Percentiles rank a stretch among this genome's conserved stretches.
These are phyloP conservation scores for Spinacia oleracea DNA, from an alignment of 179 eudicot genomes.

Conservation along the genomic window DNA sequence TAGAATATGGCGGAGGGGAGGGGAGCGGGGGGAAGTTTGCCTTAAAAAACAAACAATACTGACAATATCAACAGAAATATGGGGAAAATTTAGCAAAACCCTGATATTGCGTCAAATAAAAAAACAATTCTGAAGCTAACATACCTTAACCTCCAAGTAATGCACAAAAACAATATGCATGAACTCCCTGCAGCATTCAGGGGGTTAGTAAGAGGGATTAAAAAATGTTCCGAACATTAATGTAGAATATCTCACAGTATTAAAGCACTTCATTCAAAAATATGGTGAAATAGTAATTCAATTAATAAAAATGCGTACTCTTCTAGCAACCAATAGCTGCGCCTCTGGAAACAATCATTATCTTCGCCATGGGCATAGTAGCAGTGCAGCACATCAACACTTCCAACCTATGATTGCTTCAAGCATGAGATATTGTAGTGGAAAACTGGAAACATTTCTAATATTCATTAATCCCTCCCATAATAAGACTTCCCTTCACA, in stretches of 20 bases:
- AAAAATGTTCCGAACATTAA: conserved; percentile 8
- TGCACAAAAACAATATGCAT: conserved; percentile 58
- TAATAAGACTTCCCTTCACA: not conserved
- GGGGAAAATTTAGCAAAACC: not conserved
- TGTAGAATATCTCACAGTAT: not conserved
- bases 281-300: conserved; percentile 1
- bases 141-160: conserved; percentile 57
- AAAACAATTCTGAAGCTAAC: not conserved
- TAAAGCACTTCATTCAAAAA: not conserved
- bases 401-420: conserved; percentile 54
- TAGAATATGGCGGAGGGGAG: not conserved
- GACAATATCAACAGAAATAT: not conserved
- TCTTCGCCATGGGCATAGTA: conserved; percentile 85
- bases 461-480: not conserved
- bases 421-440: conserved; percentile 18
- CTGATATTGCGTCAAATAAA: not conserved
- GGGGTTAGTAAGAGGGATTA: conserved; percentile 14
- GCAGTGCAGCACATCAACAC: conserved; percentile 69
- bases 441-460: conserved; percentile 2
- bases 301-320: conserved; percentile 50
- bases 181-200: conserved; percentile 43
- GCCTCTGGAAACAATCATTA: conserved; percentile 65
- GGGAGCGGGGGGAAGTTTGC: not conserved
- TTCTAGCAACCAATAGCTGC: conserved; percentile 83
- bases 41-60: not conserved